These are phyloP conservation scores for Botrytis tulipae DNA, from an alignment of 2,329 filamentous ascomycete genomes.

Conservation along the genomic window DNA sequence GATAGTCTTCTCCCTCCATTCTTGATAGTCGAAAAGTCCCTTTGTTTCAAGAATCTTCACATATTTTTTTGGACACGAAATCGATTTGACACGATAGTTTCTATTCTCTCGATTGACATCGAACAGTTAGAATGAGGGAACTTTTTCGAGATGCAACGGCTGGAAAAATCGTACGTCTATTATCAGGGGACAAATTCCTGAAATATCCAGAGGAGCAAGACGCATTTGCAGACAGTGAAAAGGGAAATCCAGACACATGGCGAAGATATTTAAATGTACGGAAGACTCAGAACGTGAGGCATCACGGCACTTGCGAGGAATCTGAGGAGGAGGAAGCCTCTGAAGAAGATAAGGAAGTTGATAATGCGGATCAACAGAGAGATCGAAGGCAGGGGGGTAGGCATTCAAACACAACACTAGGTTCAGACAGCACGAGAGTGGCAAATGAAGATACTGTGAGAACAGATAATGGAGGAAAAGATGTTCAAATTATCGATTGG, in stretches of 20 bases:
- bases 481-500: constrained; percentile 42
- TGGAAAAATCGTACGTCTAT: not conserved
- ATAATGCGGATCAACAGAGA: not conserved
- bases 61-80: not conserved
- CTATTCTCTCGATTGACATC: not conserved
- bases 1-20: not conserved
- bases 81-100: not conserved
- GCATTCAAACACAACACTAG: not conserved
- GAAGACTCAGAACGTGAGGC: not conserved
- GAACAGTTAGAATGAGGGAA: constrained; percentile 2
- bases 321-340: not conserved
- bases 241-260: not conserved
- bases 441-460: constrained; percentile 30
- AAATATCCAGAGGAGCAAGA: not conserved
- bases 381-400: not conserved
- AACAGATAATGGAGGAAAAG: constrained; percentile 42
- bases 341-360: not conserved
- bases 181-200: not conserved
- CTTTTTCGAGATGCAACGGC: constrained; percentile 11
- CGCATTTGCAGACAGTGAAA: not conserved
- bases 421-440: not conserved
- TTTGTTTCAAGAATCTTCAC: not conserved
- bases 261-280: not conserved
- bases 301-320: constrained; percentile 4
- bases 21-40: not conserved